A percentile compares a stretch with the other conserved stretches of the same genome.
Evolutionary conservation across 345 rosid species (phyloP).

Genomic region (Citrus sp.): DNA sequence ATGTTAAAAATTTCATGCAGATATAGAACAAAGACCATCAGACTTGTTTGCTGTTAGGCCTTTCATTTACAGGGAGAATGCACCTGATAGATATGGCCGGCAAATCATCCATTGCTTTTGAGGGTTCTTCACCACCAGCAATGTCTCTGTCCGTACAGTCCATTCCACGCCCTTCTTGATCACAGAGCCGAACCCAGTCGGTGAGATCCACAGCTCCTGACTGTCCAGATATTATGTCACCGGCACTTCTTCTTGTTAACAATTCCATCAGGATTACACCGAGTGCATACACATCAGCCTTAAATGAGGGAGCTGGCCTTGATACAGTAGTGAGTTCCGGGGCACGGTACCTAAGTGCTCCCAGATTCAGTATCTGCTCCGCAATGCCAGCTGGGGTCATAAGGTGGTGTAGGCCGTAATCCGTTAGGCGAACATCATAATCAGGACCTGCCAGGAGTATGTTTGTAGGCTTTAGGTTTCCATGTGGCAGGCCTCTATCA

Average conservation of each 20-base stretch:
- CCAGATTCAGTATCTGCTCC: constrained; percentile 79
- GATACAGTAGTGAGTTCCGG: constrained; percentile 71
- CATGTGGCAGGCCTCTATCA: constrained; percentile 78
- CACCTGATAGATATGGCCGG: constrained; percentile 53
- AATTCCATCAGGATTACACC: constrained; percentile 94
- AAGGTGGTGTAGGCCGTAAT: constrained; percentile 80
- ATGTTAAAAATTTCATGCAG: constrained; percentile 66
- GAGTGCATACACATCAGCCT: constrained; percentile 79
- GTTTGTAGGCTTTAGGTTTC: constrained; percentile 85
- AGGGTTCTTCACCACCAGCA: constrained; percentile 73
- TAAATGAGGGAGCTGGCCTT: constrained; percentile 62
- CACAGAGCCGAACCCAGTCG: constrained; percentile 81
- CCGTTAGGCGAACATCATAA: constrained; percentile 51
- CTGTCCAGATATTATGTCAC: constrained; percentile 94
- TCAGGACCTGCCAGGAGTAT: constrained; percentile 60
- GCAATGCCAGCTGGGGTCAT: constrained; percentile 82
- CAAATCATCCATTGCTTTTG: constrained; percentile 85
- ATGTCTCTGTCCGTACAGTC: constrained; percentile 91
- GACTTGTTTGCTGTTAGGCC: constrained; percentile 94
- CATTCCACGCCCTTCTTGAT: constrained; percentile 86
- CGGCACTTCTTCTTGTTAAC: constrained; percentile 80
- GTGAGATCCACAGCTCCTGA: constrained; percentile 90
- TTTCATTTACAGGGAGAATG: constrained; percentile 54
- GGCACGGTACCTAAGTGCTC: constrained; percentile 91
- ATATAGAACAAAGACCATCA: constrained; percentile 62